Percentiles rank a stretch among this genome's conserved stretches.
phyloP scores from a whole-genome alignment of 257 asterid species.

The Jasminum sambac region DNA sequence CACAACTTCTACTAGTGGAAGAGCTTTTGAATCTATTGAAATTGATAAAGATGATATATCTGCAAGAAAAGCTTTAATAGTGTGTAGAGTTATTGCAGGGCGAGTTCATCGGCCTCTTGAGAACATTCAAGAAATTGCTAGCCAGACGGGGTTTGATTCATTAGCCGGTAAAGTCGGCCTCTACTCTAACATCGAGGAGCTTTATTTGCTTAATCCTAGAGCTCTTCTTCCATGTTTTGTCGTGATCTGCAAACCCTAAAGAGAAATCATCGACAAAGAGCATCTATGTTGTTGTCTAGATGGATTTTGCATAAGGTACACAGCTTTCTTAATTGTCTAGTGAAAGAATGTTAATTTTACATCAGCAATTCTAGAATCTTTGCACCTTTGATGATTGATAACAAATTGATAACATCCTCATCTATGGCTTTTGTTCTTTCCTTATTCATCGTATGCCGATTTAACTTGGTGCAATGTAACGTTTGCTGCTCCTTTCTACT shows the following conservation, averaged over 20 bases:
- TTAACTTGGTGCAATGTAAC: neutral
- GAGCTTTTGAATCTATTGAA: slow-evolving; percentile 71
- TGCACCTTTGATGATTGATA: neutral
- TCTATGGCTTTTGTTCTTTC: slow-evolving; percentile 1
- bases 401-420: neutral
- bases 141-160: slow-evolving; percentile 78
- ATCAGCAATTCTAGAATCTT: slow-evolving; percentile 18
- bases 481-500: neutral
- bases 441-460: neutral
- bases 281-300: neutral
- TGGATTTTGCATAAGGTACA: slow-evolving; percentile 10
- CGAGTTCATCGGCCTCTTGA: slow-evolving; percentile 89
- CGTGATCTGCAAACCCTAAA: slow-evolving; percentile 68
- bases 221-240: slow-evolving; percentile 94
- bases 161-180: slow-evolving; percentile 90
- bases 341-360: slow-evolving; percentile 6
- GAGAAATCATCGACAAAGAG: neutral
- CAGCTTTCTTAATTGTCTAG: slow-evolving; percentile 19
- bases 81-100: slow-evolving; percentile 91
- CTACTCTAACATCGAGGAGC: slow-evolving; percentile 89
- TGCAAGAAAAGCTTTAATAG: slow-evolving; percentile 63
- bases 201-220: slow-evolving; percentile 77
- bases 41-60: slow-evolving; percentile 30
- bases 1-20: slow-evolving; percentile 80
- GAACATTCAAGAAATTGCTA: slow-evolving; percentile 62